Percentiles rank a stretch among this genome's conserved stretches.
Evolutionary conservation across 352 stramenopile genomes (phyloP).

Genomic region (Hyaloperonospora brassicae): DNA sequence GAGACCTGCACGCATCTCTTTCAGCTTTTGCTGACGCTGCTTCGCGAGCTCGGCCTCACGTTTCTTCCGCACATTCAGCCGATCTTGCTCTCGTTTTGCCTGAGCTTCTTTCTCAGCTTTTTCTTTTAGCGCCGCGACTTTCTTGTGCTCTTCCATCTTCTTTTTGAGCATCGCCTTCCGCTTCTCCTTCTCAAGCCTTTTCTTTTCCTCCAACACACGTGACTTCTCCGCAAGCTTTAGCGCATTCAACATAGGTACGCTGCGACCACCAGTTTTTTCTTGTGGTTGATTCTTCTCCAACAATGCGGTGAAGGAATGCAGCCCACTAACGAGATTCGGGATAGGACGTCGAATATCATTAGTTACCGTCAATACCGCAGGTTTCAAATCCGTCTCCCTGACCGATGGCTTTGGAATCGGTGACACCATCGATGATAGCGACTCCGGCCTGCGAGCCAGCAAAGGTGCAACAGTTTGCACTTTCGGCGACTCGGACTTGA

Average conservation of each 20-base stretch:
- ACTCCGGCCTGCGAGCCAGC: conserved; percentile 25
- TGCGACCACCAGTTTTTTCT: conserved; percentile 27
- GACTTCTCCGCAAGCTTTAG: conserved; percentile 68
- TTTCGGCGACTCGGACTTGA: not conserved
- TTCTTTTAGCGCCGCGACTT: conserved; percentile 59
- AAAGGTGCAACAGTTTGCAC: not conserved
- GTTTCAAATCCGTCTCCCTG: conserved; percentile 20
- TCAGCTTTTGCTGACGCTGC: conserved; percentile 49
- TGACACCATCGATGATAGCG: conserved; percentile 46
- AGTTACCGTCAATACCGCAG: conserved; percentile 4
- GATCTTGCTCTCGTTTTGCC: conserved; percentile 58
- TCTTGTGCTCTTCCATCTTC: conserved; percentile 69
- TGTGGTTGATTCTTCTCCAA: conserved; percentile 44
- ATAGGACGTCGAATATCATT: conserved; percentile 30
- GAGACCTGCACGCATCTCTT: conserved; percentile 57
- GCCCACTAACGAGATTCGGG: conserved; percentile 55
- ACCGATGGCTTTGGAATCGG: conserved; percentile 38
- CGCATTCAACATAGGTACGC: conserved; percentile 48
- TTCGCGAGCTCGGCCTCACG: conserved; percentile 54
- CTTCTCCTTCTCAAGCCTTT: conserved; percentile 48
- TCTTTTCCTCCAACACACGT: conserved; percentile 60
- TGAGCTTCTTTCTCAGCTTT: conserved; percentile 61
- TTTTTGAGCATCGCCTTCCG: conserved; percentile 57
- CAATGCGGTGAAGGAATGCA: conserved; percentile 71
- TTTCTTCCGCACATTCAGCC: conserved; percentile 63